phyloP scores from a whole-genome alignment of 2,329 filamentous ascomycete genomes.

The Chaetomiaceae sp. region DNA sequence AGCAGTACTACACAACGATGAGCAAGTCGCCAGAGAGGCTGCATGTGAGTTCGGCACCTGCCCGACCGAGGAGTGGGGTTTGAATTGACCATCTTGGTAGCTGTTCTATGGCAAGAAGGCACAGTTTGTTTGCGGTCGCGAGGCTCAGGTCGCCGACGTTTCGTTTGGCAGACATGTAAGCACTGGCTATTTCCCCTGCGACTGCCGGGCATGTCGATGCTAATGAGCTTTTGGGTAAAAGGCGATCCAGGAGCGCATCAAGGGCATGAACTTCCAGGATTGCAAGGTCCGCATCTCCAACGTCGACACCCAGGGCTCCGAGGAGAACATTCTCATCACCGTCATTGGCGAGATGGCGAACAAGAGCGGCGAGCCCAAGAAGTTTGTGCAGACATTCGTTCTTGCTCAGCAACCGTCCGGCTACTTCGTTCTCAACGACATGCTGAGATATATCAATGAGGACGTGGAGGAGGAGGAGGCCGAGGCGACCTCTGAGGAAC shows the following conservation, averaged over 20 bases:
- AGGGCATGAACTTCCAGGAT: slow-evolving; percentile 87
- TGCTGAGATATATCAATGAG: slow-evolving; percentile 88
- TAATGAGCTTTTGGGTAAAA: slow-evolving; percentile 36
- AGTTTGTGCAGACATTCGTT: slow-evolving; percentile 97
- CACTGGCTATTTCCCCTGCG: slow-evolving; percentile 14
- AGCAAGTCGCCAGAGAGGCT: slow-evolving; percentile 93
- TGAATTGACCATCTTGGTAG: slow-evolving; percentile 33
- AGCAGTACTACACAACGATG: slow-evolving; percentile 97
- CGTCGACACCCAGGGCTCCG: slow-evolving; percentile 91
- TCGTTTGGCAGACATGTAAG: slow-evolving; percentile 82
- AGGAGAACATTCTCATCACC: slow-evolving; percentile 91
- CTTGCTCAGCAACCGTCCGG: slow-evolving; percentile 93
- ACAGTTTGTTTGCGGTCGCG: slow-evolving; percentile 86
- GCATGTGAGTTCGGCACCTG: slow-evolving; percentile 52
- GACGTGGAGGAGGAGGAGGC: slow-evolving; percentile 69
- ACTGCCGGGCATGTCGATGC: background rate
- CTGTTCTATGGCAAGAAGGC: slow-evolving; percentile 96
- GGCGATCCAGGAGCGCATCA: slow-evolving; percentile 93
- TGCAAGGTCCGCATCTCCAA: slow-evolving; percentile 98
- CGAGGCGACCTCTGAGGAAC: slow-evolving; percentile 28
- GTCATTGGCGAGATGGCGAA: slow-evolving; percentile 98
- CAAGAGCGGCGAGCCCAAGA: slow-evolving; percentile 84
- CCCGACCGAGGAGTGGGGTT: background rate
- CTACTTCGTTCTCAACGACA: slow-evolving; percentile 98
- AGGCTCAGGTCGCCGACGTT: slow-evolving; percentile 83